Conservation (phyloP, 2,329 filamentous ascomycete genomes). For the Trichoderma pleuroti region DNA sequence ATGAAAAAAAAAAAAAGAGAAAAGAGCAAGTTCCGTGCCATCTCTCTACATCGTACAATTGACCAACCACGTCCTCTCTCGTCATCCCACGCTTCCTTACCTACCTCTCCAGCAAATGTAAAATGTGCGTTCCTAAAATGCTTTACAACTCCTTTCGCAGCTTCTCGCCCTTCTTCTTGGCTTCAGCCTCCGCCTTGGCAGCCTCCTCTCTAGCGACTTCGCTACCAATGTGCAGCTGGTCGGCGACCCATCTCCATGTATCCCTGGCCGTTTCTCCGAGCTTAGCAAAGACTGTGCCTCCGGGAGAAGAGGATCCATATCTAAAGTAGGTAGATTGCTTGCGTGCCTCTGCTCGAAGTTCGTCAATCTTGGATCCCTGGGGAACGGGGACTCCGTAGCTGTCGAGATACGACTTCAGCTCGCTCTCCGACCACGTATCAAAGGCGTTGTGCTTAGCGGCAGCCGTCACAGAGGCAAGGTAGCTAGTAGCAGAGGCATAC, state of each 20-base stretch:
- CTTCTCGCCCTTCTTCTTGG: slow-evolving; percentile 33
- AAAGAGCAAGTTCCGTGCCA: background rate
- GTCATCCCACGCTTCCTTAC: background rate
- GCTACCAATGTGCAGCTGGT: slow-evolving; percentile 47
- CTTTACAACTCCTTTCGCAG: slow-evolving; percentile 49
- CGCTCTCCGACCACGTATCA: slow-evolving; percentile 68
- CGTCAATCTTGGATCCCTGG: slow-evolving; percentile 64
- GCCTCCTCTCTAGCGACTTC: slow-evolving; percentile 49
- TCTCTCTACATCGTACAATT: slow-evolving; percentile 5
- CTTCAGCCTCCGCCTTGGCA: slow-evolving; percentile 32
- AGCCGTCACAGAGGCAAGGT: slow-evolving; percentile 63
- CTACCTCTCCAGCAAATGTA: background rate
- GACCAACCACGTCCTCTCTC: background rate
- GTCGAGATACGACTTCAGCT: slow-evolving; percentile 76
- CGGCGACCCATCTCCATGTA: slow-evolving; percentile 50
- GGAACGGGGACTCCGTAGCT: slow-evolving; percentile 68
- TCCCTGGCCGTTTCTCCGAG: slow-evolving; percentile 48
- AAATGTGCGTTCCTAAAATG: background rate
- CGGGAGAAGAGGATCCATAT: slow-evolving; percentile 67
- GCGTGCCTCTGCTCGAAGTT: slow-evolving; percentile 67
- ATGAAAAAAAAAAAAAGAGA: background rate
- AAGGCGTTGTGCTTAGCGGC: slow-evolving; percentile 64
- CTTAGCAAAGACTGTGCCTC: slow-evolving; percentile 64
- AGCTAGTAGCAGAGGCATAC: slow-evolving; percentile 68
- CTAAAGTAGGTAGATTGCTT: slow-evolving; percentile 73